Evolutionary conservation across 1,139 yeast genomes (phyloP), one percentile per base, ranked within the genome.

Genomic region (Debaryomyces sp.): DNA sequence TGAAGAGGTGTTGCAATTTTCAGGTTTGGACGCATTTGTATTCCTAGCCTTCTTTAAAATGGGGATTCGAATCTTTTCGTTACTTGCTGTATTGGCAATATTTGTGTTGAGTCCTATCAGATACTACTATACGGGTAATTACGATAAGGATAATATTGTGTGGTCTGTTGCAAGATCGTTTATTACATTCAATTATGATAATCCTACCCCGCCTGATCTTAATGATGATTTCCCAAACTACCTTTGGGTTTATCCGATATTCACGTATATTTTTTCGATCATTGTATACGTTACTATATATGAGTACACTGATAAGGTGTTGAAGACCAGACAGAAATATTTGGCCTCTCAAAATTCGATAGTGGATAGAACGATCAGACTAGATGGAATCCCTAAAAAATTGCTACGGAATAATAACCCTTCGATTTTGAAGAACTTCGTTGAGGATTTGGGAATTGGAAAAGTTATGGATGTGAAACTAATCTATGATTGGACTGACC

Each of bases 311-410:
- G 77, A 78, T 51, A 73, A 78, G 50, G 90, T 94, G 36, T 86
- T 92, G 26, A 75, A 78, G 50, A 85, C 88, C 18, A 78, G 99
- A 50, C 99, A 94, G 63, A 75, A 78, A 54, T 89, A 89, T 62
- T 72, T 94, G 55, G 98, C 98, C 0, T 81, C 84, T 45, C 98
- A 92, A 63, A 87, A 89, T 63, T 87, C 97, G 6, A 81, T 94
- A 47, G 91, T 98, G 0, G 99, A 94, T 72, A 76, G 97, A 60
- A 94, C 99, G 0, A 88, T 94, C 47, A 74, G 95, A 50, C 67
- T 94, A 24, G 87, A 95, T 40, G 98, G 98, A 0, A 89, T 94
- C n/a, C 87, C 87, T 0, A 69, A 66, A 43, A 63, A 67, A 42
- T 61, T 81, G 50, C 58, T 74, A 47, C 68, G 68, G 43, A 77